These are phyloP conservation scores for Chlorella sp. DNA, from an alignment of 139 green algal species.

Conservation along the genomic window DNA sequence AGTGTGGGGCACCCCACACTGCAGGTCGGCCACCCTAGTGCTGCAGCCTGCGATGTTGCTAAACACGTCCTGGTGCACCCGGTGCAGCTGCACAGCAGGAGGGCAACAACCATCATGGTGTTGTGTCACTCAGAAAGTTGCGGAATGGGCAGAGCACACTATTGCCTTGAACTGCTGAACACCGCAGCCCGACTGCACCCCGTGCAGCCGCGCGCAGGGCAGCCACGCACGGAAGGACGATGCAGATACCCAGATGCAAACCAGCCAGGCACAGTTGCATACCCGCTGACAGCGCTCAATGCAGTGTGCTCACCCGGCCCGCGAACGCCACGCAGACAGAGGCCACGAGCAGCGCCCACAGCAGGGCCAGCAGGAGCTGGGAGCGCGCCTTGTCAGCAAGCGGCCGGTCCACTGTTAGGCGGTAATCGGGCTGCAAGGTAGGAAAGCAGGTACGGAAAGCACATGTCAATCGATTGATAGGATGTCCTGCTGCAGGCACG, in stretches of 20 bases:
- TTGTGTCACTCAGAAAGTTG: neutral
- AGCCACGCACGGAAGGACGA: no score
- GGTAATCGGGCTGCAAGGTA: constrained; percentile 11
- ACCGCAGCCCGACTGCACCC: no score
- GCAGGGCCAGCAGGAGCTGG: neutral
- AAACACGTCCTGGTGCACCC: no score
- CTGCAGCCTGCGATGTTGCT: neutral
- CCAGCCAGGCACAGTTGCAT: no score
- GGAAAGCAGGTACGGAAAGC: neutral
- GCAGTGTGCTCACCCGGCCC: neutral
- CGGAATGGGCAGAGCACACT: no score
- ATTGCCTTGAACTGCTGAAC: no score
- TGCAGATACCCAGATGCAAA: no score
- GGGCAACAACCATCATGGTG: neutral
- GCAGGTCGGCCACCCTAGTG: neutral
- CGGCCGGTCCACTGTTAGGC: constrained; percentile 6
- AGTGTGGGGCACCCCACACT: neutral
- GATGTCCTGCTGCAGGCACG: no score
- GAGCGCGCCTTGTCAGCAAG: neutral
- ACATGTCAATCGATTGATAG: no score
- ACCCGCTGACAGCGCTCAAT: no score
- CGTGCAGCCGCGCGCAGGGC: no score
- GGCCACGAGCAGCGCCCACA: neutral
- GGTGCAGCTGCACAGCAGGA: neutral
- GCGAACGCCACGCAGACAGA: neutral